phyloP scores from a whole-genome alignment of 495 filamentous ascomycete genomes.

The Penicillium salamii region DNA sequence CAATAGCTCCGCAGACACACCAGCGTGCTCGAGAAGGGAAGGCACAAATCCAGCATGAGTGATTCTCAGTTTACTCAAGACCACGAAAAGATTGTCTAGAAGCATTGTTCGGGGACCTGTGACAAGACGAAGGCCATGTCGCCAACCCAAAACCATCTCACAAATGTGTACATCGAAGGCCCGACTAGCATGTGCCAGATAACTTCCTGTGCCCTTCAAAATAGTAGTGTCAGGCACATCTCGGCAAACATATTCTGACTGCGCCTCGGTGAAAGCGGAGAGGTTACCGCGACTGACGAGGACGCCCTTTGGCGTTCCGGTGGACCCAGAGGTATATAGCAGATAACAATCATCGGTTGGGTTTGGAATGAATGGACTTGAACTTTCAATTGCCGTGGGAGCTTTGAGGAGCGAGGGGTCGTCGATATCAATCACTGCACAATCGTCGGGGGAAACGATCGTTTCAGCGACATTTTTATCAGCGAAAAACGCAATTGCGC shows the following conservation, averaged over 20 bases:
- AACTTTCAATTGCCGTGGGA: too few relatives aligned
- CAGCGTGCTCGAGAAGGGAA: constrained; percentile 19
- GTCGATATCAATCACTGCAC: too few relatives aligned
- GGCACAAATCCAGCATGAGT: constrained; percentile 53
- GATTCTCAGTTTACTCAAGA: constrained; percentile 60
- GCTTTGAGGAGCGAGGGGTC: too few relatives aligned
- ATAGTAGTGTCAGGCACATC: constrained; percentile 7
- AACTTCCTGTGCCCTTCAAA: constrained; percentile 20
- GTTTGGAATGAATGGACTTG: too few relatives aligned
- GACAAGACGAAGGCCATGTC: constrained; percentile 22
- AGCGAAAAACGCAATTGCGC: constrained; percentile 18
- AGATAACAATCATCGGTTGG: constrained; percentile 28
- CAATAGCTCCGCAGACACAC: constrained; percentile 14
- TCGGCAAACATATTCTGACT: too few relatives aligned
- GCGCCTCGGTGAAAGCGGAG: too few relatives aligned
- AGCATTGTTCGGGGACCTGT: constrained; percentile 24
- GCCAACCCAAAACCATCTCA: constrained; percentile 29
- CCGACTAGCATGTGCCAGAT: constrained; percentile 22
- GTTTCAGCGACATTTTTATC: not conserved
- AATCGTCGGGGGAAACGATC: too few relatives aligned
- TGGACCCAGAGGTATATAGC: constrained; percentile 48
- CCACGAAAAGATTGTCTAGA: constrained; percentile 23
- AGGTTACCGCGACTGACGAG: constrained; percentile 27
- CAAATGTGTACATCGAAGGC: constrained; percentile 20
- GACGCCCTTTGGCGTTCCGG: constrained; percentile 47